Percentiles rank a stretch among this genome's conserved stretches.
phyloP scores from a whole-genome alignment of 106 monocot species.

The Dioscorea dumetorum region DNA sequence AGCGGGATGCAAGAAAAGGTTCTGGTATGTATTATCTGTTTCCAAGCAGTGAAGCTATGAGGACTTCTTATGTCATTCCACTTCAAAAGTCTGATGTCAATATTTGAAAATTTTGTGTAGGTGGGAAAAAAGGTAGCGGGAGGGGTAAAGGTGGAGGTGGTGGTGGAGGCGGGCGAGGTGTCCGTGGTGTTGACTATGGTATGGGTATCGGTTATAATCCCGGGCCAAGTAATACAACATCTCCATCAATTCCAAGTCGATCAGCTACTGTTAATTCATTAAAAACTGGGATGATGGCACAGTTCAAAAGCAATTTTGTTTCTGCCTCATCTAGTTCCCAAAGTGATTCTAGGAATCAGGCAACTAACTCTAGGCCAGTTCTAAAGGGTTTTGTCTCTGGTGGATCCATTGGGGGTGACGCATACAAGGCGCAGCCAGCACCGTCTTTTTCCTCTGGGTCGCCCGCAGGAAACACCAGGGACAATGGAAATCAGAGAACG shows the following conservation, averaged over 20 bases:
- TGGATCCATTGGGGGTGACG: constrained; percentile 80
- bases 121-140: constrained; percentile 67
- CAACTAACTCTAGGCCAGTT: constrained; percentile 24
- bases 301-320: constrained; percentile 85
- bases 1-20: constrained; percentile 81
- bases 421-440: constrained; percentile 20
- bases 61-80: too few relatives aligned
- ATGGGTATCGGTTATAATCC: constrained; percentile 80
- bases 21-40: constrained; percentile 16
- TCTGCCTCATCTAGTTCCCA: constrained; percentile 51
- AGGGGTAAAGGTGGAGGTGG: constrained; percentile 59
- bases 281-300: constrained; percentile 72
- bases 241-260: constrained; percentile 45
- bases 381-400: constrained; percentile 84
- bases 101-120: constrained; percentile 16
- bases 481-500: constrained; percentile 34
- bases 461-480: constrained; percentile 13
- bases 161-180: constrained; percentile 64
- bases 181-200: constrained; percentile 66
- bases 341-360: constrained; percentile 19
- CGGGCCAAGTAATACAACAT: constrained; percentile 32
- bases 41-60: too few relatives aligned
- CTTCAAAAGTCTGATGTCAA: too few relatives aligned
- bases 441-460: constrained; percentile 13
- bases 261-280: constrained; percentile 61